Percentiles rank a stretch among this genome's conserved stretches.
phyloP scores from a whole-genome alignment of 2,329 filamentous ascomycete genomes.

The Talaromyces sp. region DNA sequence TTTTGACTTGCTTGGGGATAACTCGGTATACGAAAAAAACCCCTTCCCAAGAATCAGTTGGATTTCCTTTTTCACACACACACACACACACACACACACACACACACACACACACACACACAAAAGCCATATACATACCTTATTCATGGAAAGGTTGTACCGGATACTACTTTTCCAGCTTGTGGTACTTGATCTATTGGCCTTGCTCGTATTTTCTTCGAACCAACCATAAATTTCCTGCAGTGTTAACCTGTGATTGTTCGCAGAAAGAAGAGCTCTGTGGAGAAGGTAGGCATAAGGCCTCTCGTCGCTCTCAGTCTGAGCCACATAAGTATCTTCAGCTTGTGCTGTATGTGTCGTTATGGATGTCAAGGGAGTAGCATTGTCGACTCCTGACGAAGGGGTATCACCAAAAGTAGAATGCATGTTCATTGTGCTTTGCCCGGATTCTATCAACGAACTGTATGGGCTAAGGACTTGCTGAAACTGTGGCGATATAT shows the following conservation, averaged over 20 bases:
- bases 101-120: no score
- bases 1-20: slow-evolving; percentile 4
- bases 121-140: slow-evolving; percentile 60
- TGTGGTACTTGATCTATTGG: slow-evolving; percentile 52
- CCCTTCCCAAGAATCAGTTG: slow-evolving; percentile 13
- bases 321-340: not conserved
- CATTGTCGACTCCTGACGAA: not conserved
- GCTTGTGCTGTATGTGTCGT: not conserved
- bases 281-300: slow-evolving; percentile 83
- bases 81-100: no score
- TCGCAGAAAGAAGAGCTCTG: slow-evolving; percentile 63
- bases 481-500: not conserved
- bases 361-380: not conserved
- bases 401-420: not conserved
- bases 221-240: slow-evolving; percentile 93
- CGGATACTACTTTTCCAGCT: slow-evolving; percentile 96
- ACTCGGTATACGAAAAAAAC: slow-evolving; percentile 14
- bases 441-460: not conserved
- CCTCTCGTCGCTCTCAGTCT: slow-evolving; percentile 35
- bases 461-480: not conserved
- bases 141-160: slow-evolving; percentile 95
- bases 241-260: slow-evolving; percentile 66
- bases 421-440: not conserved
- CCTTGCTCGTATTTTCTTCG: slow-evolving; percentile 70
- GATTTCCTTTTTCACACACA: not conserved